These are phyloP conservation scores for Fusarium paranaense DNA, from an alignment of 2,329 filamentous ascomycete genomes.

Conservation along the genomic window DNA sequence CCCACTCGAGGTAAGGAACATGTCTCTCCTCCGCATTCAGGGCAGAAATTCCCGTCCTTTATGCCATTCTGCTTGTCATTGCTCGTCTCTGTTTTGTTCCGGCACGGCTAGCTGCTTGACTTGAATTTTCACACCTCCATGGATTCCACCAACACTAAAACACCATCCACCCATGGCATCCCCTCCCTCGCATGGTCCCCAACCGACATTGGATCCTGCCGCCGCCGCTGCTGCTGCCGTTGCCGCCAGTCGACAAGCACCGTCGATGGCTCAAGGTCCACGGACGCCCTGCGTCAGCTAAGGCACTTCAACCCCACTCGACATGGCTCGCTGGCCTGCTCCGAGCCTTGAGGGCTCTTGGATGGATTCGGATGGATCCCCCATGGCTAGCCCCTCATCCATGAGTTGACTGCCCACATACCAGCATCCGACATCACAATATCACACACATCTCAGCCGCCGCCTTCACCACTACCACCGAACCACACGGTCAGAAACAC, in stretches of 20 bases:
- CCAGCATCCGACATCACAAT: slow-evolving; percentile 28
- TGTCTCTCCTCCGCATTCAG: slow-evolving; percentile 11
- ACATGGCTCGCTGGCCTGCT: slow-evolving; percentile 25
- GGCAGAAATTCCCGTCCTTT: slow-evolving; percentile 8
- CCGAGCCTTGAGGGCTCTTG: slow-evolving; percentile 16
- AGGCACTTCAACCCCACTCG: slow-evolving; percentile 32
- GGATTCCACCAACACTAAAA: slow-evolving; percentile 17
- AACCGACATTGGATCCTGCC: slow-evolving; percentile 5
- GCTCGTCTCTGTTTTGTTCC: not conserved
- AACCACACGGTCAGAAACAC: slow-evolving; percentile 7
- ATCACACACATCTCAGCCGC: slow-evolving; percentile 39
- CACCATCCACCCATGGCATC: slow-evolving; percentile 30
- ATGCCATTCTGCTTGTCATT: not conserved
- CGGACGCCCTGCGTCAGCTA: slow-evolving; percentile 38
- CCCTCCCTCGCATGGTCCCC: slow-evolving; percentile 24
- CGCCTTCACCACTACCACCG: slow-evolving; percentile 12
- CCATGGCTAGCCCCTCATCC: slow-evolving; percentile 41
- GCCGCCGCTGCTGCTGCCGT: not conserved
- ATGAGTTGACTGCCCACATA: slow-evolving; percentile 44
- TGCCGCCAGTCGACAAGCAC: not conserved
- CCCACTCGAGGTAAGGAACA: slow-evolving; percentile 30
- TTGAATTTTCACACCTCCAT: slow-evolving; percentile 23
- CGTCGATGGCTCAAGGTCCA: slow-evolving; percentile 1
- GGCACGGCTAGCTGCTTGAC: slow-evolving; percentile 11
- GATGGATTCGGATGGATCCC: slow-evolving; percentile 26